These are phyloP conservation scores for Mediolabrus comicus DNA, from an alignment of 108 stramenopile genomes.

Conservation along the genomic window DNA sequence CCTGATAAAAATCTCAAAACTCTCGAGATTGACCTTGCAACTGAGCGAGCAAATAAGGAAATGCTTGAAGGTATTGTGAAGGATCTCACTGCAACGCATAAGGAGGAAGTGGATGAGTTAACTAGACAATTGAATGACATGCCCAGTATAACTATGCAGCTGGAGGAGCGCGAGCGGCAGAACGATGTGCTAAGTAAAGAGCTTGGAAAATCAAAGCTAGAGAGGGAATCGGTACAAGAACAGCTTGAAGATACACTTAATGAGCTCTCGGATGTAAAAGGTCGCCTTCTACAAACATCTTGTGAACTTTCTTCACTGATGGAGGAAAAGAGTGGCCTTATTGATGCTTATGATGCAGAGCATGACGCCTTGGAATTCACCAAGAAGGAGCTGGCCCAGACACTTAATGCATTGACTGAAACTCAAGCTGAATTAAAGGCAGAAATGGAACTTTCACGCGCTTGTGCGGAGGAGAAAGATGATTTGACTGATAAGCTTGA, in stretches of 20 bases:
- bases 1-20: slow-evolving; percentile 15
- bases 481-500: slow-evolving; percentile 13
- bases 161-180: slow-evolving; percentile 12
- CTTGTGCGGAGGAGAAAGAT: neutral
- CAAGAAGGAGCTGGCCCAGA: neutral
- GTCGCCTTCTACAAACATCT: neutral
- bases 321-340: slow-evolving; percentile 4
- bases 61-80: slow-evolving; percentile 26
- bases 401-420: neutral
- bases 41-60: slow-evolving; percentile 38
- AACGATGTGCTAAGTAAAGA: slow-evolving; percentile 10
- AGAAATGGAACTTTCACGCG: neutral
- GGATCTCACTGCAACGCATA: slow-evolving; percentile 18
- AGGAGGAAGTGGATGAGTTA: slow-evolving; percentile 15
- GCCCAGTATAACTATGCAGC: slow-evolving; percentile 2
- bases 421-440: slow-evolving; percentile 8
- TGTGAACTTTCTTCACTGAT: slow-evolving; percentile 12
- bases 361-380: neutral
- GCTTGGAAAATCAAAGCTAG: neutral
- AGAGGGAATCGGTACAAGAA: neutral
- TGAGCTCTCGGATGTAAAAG: slow-evolving; percentile 15
- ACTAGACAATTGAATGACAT: slow-evolving; percentile 3
- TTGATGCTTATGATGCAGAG: neutral
- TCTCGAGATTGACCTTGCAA: slow-evolving; percentile 42
- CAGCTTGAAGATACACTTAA: slow-evolving; percentile 20